Percentiles rank a stretch among this genome's conserved stretches.
Conservation (phyloP, 164 flowering plant genomes). For the Pachysandra terminalis region DNA sequence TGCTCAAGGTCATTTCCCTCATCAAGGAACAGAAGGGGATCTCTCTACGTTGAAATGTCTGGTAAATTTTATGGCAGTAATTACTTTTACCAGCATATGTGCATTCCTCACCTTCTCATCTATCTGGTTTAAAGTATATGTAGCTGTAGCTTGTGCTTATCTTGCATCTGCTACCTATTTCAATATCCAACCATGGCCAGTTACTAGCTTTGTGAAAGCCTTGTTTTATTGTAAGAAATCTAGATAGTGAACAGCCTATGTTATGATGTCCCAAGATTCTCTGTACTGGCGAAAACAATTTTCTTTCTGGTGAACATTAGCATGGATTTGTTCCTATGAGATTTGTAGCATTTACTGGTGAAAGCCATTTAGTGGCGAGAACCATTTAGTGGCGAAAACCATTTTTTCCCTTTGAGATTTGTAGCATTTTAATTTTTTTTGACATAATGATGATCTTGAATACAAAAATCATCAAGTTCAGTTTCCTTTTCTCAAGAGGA, state of each 20-base stretch:
- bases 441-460: too few species aligned
- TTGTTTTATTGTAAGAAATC: constrained; percentile 12
- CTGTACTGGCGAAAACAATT: background rate
- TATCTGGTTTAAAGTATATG: constrained; percentile 67
- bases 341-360: too few species aligned
- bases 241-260: constrained; percentile 1
- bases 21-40: constrained; percentile 49
- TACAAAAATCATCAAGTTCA: too few species aligned
- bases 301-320: background rate
- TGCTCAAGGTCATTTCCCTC: constrained; percentile 60
- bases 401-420: too few species aligned
- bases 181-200: constrained; percentile 53
- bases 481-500: too few species aligned
- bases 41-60: constrained; percentile 57
- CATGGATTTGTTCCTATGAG: too few species aligned
- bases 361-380: too few species aligned
- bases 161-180: constrained; percentile 54
- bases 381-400: too few species aligned
- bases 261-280: background rate
- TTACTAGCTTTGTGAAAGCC: constrained; percentile 16
- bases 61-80: constrained; percentile 33
- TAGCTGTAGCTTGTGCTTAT: constrained; percentile 51
- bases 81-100: constrained; percentile 40
- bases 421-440: too few species aligned
- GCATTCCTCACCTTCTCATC: constrained; percentile 52